Evolutionary conservation across 1,139 yeast species (phyloP).

Genomic region (Candida anutae): DNA sequence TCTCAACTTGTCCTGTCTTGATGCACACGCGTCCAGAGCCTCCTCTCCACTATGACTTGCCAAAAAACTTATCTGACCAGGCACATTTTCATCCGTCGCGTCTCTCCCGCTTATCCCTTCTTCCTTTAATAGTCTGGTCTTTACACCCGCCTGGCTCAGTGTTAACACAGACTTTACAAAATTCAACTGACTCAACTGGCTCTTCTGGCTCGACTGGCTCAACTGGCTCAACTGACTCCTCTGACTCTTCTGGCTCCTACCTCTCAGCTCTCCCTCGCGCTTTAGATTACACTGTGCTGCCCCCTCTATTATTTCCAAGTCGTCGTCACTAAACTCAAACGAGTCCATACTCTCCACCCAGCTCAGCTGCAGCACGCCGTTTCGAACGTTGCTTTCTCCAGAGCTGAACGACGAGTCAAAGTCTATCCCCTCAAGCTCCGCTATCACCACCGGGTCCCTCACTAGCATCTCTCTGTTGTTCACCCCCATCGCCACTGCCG

Average conservation of each 20-base stretch:
- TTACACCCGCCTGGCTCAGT: too few relatives aligned
- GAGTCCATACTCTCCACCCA: conserved; percentile 2
- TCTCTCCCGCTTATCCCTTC: too few relatives aligned
- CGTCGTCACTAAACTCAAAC: conserved; percentile 8
- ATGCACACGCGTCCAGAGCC: too few relatives aligned
- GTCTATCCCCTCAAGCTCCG: conserved; percentile 6
- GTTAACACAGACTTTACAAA: too few relatives aligned
- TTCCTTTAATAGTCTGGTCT: too few relatives aligned
- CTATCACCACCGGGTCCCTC: conserved; percentile 5
- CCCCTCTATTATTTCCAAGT: conserved; percentile 5
- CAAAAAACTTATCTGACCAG: too few relatives aligned
- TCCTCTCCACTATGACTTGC: too few relatives aligned
- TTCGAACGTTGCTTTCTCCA: neutral
- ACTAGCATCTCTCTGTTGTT: conserved; percentile 3
- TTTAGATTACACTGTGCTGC: conserved; percentile 3
- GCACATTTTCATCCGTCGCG: too few relatives aligned
- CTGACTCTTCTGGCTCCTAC: too few relatives aligned
- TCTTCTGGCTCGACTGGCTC: neutral
- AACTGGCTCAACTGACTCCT: neutral
- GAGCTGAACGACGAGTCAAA: conserved; percentile 8
- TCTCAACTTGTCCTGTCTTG: too few relatives aligned
- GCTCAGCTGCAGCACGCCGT: neutral
- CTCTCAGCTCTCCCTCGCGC: neutral
- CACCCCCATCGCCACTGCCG: too few relatives aligned
- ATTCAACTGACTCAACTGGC: too few relatives aligned